Base-by-base conservation (phyloP, 768 basidiomycete genomes). In the Lactarius trivialis region DNA sequence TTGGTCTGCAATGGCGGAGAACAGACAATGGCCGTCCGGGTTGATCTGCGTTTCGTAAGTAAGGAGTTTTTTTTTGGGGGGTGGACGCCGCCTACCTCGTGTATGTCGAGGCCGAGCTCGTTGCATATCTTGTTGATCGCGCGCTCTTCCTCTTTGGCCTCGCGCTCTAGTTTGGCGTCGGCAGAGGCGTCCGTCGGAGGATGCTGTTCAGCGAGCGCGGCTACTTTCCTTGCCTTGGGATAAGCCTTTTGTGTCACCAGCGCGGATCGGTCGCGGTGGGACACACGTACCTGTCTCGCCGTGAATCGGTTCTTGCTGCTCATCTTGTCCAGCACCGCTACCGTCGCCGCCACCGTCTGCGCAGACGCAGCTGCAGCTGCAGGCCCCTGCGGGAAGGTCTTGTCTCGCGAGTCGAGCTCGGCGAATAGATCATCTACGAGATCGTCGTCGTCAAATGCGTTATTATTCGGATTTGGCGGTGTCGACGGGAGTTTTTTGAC, bases 11-110 rank as follows among this genome's bases (percentile, higher is more conserved):
- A 98, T 78, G 11, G 96, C 92, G 52, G 93, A 89, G 76, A 89
- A 99, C 33, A 98, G 85, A 76, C 96, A 98, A 69, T 98, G 95
- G 0, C 96, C 96, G 69, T 98, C 96, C 19, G 96, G 93, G 62
- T 86, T 85, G 68, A 98, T 88, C 93, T 97, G 67, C 28, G 49
- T 33, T 28, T 7, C n/a, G 43, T 3, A 9, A 6, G 34, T 34
- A 11, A 11, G 11, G 34, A n/a, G 30, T 30, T 30, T 30, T 30
- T 30, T 6, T 30, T 30, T 30, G 30, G 30, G 30, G 6, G 30
- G 30, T 30, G 30, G 30, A 30, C 30, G 30, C 30, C 6, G 2
- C 6, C 6, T 30, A 85, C 89, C 79, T 93, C 84, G 64, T 84
- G 75, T 43, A 90, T 77, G 61, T 83, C 79, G 36, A 93, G 75